A percentile compares a stretch with the other conserved stretches of the same genome.
Conservation (phyloP, 2,329 filamentous ascomycete species). For the Cordyceps pruinosa region DNA sequence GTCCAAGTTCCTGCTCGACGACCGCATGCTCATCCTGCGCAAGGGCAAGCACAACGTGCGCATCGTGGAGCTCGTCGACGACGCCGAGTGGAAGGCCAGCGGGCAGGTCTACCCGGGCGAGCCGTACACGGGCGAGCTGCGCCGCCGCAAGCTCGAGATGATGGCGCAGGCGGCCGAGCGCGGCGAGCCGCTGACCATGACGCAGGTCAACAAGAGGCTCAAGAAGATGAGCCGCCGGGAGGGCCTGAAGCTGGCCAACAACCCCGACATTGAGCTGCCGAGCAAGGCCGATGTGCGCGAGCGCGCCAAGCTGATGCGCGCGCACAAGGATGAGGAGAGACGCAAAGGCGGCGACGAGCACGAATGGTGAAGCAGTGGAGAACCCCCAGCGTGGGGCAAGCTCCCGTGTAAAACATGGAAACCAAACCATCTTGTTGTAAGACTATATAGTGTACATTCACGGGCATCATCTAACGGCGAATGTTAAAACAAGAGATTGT, state of each 20-base stretch:
- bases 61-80: slow-evolving; percentile 51
- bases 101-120: slow-evolving; percentile 49
- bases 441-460: slow-evolving; percentile 11
- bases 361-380: background rate
- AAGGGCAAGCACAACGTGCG: slow-evolving; percentile 58
- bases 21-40: slow-evolving; percentile 51
- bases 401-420: slow-evolving; percentile 4
- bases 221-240: slow-evolving; percentile 19
- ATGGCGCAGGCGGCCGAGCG: slow-evolving; percentile 28
- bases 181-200: slow-evolving; percentile 21
- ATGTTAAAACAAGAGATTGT: background rate
- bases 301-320: slow-evolving; percentile 12
- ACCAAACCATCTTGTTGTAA: slow-evolving; percentile 3
- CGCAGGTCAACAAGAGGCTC: slow-evolving; percentile 24
- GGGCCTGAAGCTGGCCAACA: slow-evolving; percentile 30
- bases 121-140: slow-evolving; percentile 41
- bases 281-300: slow-evolving; percentile 28
- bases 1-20: slow-evolving; percentile 53
- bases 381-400: background rate
- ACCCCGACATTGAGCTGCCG: slow-evolving; percentile 35
- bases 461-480: slow-evolving; percentile 2
- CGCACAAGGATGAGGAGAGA: background rate
- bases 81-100: slow-evolving; percentile 44
- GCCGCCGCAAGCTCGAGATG: slow-evolving; percentile 35
- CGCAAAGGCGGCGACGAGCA: background rate